Evolutionary conservation across 371 early-diverging fungal genomes (phyloP).

Genomic region (Mucor lusitanicus): DNA sequence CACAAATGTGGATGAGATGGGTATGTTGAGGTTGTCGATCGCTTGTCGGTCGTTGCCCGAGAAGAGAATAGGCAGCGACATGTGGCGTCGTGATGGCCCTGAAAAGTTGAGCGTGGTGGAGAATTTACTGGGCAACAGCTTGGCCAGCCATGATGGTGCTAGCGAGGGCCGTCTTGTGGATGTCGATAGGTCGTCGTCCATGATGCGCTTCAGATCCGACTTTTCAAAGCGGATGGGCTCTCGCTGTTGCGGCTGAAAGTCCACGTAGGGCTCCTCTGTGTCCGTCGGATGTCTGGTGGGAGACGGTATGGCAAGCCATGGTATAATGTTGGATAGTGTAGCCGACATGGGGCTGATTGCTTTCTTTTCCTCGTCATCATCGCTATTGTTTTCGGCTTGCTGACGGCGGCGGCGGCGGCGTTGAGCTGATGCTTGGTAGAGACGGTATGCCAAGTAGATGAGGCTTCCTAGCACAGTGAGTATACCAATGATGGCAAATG

Average conservation of each 20-base stretch:
- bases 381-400: background rate
- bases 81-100: background rate
- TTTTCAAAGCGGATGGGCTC: slow-evolving; percentile 24
- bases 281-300: background rate
- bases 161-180: slow-evolving; percentile 7
- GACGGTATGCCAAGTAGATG: slow-evolving; percentile 28
- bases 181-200: background rate
- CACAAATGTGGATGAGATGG: slow-evolving; percentile 14
- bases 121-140: slow-evolving; percentile 13
- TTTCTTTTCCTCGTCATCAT: background rate
- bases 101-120: background rate
- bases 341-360: slow-evolving; percentile 3
- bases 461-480: slow-evolving; percentile 22
- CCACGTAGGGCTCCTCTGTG: background rate
- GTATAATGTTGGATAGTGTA: slow-evolving; percentile 14
- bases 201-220: slow-evolving; percentile 13
- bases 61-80: slow-evolving; percentile 13
- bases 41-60: background rate
- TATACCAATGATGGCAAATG: slow-evolving; percentile 44
- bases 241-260: slow-evolving; percentile 8
- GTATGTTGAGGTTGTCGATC: slow-evolving; percentile 17
- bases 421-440: slow-evolving; percentile 15
- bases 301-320: slow-evolving; percentile 17
- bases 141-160: slow-evolving; percentile 13
- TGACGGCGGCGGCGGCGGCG: background rate